Evolutionary conservation across 129 eudicot genomes (phyloP).

Genomic region (Arctium lappa): DNA sequence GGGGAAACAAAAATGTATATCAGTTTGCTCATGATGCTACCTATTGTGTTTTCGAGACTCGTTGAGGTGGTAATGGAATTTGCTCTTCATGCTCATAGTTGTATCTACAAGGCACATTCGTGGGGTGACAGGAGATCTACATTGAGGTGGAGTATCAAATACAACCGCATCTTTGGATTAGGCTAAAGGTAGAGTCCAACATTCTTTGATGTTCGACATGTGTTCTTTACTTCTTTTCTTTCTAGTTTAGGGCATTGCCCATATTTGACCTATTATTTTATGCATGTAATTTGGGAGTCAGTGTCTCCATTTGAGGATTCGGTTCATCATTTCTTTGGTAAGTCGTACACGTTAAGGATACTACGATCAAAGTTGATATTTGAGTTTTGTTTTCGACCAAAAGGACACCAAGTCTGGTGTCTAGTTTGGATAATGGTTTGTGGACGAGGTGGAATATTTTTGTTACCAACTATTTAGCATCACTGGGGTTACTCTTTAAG

Average conservation of each 20-base stretch:
- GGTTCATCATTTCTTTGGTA: not conserved
- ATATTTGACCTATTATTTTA: not conserved
- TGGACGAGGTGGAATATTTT: not conserved
- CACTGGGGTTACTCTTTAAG: not conserved
- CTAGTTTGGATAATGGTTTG: not conserved
- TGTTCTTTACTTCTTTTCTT: not conserved
- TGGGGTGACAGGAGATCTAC: not conserved
- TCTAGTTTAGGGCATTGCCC: not conserved
- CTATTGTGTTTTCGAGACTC: not conserved
- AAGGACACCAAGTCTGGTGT: not conserved
- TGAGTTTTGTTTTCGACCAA: not conserved
- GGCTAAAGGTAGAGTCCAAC: not conserved
- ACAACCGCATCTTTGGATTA: not conserved
- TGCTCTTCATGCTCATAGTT: not conserved
- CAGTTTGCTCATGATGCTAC: not conserved
- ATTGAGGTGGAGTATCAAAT: not conserved
- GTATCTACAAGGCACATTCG: not conserved
- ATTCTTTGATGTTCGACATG: not conserved
- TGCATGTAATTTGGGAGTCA: not conserved
- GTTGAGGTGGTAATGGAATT: not conserved
- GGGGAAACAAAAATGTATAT: not conserved
- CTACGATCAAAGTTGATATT: not conserved
- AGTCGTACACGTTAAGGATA: not conserved
- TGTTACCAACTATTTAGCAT: not conserved
- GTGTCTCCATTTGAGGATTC: not conserved